Percentiles rank a stretch among this genome's conserved stretches.
phyloP scores from a whole-genome alignment of 257 asterid species.

The Avicennia marina region DNA sequence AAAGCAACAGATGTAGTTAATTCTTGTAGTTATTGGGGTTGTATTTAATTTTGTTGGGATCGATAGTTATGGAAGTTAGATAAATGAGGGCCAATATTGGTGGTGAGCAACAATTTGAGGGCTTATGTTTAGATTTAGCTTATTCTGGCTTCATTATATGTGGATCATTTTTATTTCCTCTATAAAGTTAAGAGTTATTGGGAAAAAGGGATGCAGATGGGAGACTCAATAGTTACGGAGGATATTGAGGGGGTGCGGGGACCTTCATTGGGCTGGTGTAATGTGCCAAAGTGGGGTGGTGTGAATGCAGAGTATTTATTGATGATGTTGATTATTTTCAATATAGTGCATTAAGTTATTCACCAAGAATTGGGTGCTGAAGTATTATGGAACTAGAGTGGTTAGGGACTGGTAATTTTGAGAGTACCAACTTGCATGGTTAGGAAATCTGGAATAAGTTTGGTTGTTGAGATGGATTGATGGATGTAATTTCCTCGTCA shows the following conservation, averaged over 20 bases:
- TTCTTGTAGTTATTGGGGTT: not conserved
- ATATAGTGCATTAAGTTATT: constrained; percentile 1
- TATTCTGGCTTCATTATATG: not conserved
- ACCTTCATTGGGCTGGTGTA: not conserved
- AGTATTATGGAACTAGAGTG: not conserved
- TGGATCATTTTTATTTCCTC: not conserved
- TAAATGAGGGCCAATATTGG: not conserved
- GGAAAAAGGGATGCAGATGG: not conserved
- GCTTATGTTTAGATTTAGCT: not conserved
- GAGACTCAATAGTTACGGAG: not conserved
- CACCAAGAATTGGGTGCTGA: not conserved
- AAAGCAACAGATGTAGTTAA: constrained; percentile 10
- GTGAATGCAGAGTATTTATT: not conserved
- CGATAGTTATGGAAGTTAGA: not conserved
- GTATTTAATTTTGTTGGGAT: constrained; percentile 4
- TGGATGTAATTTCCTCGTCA: no score
- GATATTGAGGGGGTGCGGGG: not conserved
- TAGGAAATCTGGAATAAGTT: not conserved
- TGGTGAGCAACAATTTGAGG: not conserved
- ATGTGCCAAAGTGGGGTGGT: not conserved
- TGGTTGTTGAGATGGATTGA: not conserved
- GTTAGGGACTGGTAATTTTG: not conserved
- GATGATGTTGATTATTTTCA: not conserved
- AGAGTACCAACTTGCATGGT: not conserved
- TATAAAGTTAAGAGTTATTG: not conserved